These are phyloP conservation scores for Stropharia rugosoannulata DNA, from an alignment of 768 basidiomycete genomes.

Conservation along the genomic window DNA sequence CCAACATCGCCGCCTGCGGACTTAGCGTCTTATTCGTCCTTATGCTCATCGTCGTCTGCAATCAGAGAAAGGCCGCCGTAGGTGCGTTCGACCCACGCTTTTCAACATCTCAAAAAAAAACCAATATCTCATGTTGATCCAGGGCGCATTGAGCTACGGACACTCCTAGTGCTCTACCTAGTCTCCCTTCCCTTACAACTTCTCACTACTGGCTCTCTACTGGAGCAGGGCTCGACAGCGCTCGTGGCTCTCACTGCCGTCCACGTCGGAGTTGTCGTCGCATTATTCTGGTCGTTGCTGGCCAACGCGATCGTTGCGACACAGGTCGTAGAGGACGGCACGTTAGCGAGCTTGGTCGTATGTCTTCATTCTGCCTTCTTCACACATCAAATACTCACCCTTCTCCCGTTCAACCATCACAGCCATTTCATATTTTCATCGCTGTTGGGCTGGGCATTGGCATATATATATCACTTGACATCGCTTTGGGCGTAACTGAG, in stretches of 20 bases:
- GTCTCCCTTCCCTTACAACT: conserved; percentile 78
- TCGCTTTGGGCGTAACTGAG: conserved; percentile 63
- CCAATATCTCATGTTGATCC: not conserved
- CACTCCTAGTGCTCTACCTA: conserved; percentile 66
- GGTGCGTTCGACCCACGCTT: conserved; percentile 31
- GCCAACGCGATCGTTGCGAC: conserved; percentile 78
- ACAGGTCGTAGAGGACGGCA: conserved; percentile 94
- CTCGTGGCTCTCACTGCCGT: conserved; percentile 73
- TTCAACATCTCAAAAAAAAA: not conserved
- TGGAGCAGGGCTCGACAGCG: conserved; percentile 73
- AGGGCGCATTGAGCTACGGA: conserved; percentile 72
- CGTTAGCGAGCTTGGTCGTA: conserved; percentile 66
- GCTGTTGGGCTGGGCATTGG: conserved; percentile 67
- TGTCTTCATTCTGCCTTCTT: conserved; percentile 22
- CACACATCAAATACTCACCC: not conserved
- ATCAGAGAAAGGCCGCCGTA: conserved; percentile 83
- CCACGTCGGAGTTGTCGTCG: conserved; percentile 75
- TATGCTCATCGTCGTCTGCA: conserved; percentile 54
- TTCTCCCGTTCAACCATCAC: not conserved
- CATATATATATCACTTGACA: conserved; percentile 84
- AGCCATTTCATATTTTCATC: conserved; percentile 66
- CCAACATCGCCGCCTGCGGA: conserved; percentile 83
- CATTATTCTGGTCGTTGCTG: conserved; percentile 78
- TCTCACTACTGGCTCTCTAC: conserved; percentile 74
- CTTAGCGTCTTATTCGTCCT: conserved; percentile 63